phyloP scores from a whole-genome alignment of 2,329 filamentous ascomycete species.

The Neofusicoccum ribis region DNA sequence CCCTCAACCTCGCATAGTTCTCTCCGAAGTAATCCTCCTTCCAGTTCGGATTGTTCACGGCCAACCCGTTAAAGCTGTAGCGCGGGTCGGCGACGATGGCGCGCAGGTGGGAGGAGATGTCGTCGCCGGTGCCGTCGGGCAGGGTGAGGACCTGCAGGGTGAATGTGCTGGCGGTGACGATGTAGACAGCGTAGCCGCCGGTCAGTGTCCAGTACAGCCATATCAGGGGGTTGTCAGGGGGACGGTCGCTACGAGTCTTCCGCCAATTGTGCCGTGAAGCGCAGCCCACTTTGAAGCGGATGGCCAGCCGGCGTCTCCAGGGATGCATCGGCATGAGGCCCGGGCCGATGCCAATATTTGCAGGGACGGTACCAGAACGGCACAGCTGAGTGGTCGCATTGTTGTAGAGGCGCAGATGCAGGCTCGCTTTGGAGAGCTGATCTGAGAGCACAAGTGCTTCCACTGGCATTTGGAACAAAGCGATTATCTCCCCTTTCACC shows the following conservation, averaged over 20 bases:
- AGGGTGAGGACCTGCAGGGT: not conserved
- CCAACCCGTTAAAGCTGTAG: slow-evolving; percentile 13
- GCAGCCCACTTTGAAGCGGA: slow-evolving; percentile 30
- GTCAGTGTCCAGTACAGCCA: not conserved
- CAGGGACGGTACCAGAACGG: too few species aligned
- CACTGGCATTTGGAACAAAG: too few species aligned
- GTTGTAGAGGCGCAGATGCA: too few species aligned
- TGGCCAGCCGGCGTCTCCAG: slow-evolving; percentile 42
- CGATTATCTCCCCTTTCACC: too few species aligned
- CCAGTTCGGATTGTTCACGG: slow-evolving; percentile 28
- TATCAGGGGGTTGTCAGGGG: slow-evolving; percentile 33
- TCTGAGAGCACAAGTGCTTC: too few species aligned
- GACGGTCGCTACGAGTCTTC: slow-evolving; percentile 41
- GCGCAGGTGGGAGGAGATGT: slow-evolving; percentile 17
- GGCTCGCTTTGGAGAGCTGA: not conserved
- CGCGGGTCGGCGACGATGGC: slow-evolving; percentile 24
- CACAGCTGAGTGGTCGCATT: too few species aligned
- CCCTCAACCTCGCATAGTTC: slow-evolving; percentile 24
- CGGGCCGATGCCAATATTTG: too few species aligned
- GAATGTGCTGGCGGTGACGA: not conserved
- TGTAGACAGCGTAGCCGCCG: not conserved
- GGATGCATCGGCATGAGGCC: slow-evolving; percentile 27
- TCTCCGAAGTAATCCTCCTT: slow-evolving; percentile 28
- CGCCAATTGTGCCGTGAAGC: slow-evolving; percentile 40
- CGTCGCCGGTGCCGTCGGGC: not conserved